Evolutionary conservation across 139 green algal species (phyloP), one percentile per base, ranked within the genome.

Genomic region (Asterochloris erici): DNA sequence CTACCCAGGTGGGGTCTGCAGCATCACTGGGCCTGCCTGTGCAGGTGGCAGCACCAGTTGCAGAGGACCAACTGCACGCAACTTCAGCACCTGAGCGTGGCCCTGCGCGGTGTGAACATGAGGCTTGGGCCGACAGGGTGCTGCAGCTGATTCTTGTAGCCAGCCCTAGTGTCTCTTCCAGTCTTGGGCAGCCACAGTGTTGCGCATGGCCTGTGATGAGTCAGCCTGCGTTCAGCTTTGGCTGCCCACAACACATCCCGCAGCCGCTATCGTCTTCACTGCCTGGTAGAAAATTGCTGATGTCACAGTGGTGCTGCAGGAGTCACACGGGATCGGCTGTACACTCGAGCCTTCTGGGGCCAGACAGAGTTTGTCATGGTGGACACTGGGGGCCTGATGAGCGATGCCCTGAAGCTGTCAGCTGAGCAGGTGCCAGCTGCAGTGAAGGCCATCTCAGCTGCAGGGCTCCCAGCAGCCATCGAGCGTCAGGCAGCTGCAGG

Each of bases 301-400:
- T 1, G 71, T 77, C 71, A 77, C 71, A 21, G 71, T 38, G 21
- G 71, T 77, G 71, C 15, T 16, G n/a, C 71, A 77, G 24, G 28
- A 1, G 74, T 63, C 74, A 79, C 74, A 26, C 77, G 61, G 0
- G 89, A 92, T 78, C 77, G 97, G 17, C 88, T 99, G 69, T 99
- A 98, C 92, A 94, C 90, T 21, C 92, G 95, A 0, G 94, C 92
- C 1, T 90, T 92, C 63, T 99, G 96, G 96, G 89, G 89, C n/a
- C 86, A 88, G 82, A 89, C 88, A 14, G 95, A 99, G 81, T 99
- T 98, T 91, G 87, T 97, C 27, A 63, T 99, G 21, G 92, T 99
- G n/a, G 97, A 99, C 88, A 99, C 97, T 13, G 97, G 97, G 84
- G 94, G 94, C 61, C 86, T 97, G 21, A 97, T 96, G 91, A 94